Base-by-base conservation (phyloP, 2,329 filamentous ascomycete genomes). In the Verticillium alfalfae region DNA sequence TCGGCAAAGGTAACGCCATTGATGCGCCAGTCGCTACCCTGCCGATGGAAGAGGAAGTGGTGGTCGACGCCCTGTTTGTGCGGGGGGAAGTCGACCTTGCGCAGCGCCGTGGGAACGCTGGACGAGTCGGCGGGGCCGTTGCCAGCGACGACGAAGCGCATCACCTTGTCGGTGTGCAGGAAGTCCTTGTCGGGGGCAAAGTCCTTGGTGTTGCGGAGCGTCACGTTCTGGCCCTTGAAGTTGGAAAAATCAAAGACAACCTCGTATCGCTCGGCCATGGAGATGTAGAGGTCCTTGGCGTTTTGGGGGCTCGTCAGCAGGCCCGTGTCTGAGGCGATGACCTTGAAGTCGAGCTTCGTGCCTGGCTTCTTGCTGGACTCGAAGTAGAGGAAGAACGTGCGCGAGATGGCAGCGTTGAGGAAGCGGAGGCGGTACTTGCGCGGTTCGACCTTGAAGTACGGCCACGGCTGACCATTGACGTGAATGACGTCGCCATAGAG, bases 381-480 rank as follows among this genome's bases (percentile, higher is more conserved):
- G 16, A 80, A 71, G 62, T 76, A 81, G 15, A 84, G 68, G 8
- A 75, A 67, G 63, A 80, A 83, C 2, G 76, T 70, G 62, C 77
- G 68, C 36, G 71, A 75, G 61, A 80, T 67, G 26, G 75, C 70
- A 15, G 78, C 76, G 66, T 84, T 75, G 36, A 82, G 75, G 16
- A 84, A 66, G 8, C 81, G 72, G 64, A 85, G 77, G 31, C 81
- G 78, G 70, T 85, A 84, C 66, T 84, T 84, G 67, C 82, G 77
- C 5, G 80, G 80, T 68, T 85, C 78, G 3, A 84, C 81, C 8
- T 76, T 74, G 49, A 82, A 65, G 64, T 73, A 83, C 3, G 83
- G 82, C 82, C 82, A 84, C 3, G 82, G 82, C 63, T 81, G 77
- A 5, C 78, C 79, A 64, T 84, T 84, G 65, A 84, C 81, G 55